Evolutionary conservation across 345 rosid genomes (phyloP).

Genomic region (Cardamine chenopodiifolia): DNA sequence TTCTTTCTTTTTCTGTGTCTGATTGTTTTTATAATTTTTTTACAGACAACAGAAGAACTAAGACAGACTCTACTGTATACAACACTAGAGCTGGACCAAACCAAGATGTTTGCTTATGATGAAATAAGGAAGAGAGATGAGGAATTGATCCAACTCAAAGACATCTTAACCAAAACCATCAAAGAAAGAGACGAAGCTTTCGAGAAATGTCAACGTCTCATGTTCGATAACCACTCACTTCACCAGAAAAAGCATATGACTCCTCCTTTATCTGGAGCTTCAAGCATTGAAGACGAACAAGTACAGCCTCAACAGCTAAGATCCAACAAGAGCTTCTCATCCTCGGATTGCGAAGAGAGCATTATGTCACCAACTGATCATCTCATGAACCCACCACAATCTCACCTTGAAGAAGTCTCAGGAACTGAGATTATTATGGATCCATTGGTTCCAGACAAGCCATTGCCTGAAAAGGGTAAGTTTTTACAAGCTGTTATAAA

Average conservation of each 20-base stretch:
- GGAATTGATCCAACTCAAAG: constrained; percentile 62
- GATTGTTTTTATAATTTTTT: not conserved
- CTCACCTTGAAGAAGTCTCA: constrained; percentile 38
- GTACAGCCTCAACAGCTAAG: constrained; percentile 45
- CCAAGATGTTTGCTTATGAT: constrained; percentile 65
- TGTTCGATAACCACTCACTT: constrained; percentile 52
- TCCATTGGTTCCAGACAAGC: constrained; percentile 55
- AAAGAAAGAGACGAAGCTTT: constrained; percentile 79
- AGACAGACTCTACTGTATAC: constrained; percentile 66
- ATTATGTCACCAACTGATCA: constrained; percentile 71
- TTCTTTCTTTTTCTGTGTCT: constrained; percentile 10
- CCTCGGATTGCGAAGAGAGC: constrained; percentile 92
- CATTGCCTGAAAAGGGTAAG: constrained; percentile 95
- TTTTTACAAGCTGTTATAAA: constrained; percentile 93
- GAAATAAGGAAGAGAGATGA: constrained; percentile 85
- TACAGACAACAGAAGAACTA: constrained; percentile 81
- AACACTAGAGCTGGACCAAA: constrained; percentile 81
- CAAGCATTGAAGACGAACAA: constrained; percentile 83
- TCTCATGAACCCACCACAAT: constrained; percentile 43
- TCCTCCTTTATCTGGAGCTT: constrained; percentile 76
- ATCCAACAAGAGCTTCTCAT: constrained; percentile 76
- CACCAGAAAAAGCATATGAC: constrained; percentile 50
- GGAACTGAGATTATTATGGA: constrained; percentile 42
- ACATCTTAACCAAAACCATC: constrained; percentile 54
- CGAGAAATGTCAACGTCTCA: constrained; percentile 63